Evolutionary conservation across 2,329 filamentous ascomycete genomes (phyloP), one percentile per base, ranked within the genome.

Genomic region (Leptographium radiaticola): DNA sequence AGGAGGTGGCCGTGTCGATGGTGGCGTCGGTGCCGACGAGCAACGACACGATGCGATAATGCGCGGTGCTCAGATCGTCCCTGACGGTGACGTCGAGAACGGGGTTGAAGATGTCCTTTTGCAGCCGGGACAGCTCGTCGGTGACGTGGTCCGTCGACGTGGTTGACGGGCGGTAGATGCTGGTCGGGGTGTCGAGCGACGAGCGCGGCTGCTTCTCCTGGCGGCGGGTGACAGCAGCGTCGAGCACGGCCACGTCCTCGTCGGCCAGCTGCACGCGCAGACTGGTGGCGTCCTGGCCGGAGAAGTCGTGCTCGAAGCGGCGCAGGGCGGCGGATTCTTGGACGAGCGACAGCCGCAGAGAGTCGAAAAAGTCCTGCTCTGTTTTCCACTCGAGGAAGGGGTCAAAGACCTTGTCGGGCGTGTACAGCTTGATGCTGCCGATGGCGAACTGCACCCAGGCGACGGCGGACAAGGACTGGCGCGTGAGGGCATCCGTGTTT

Each of bases 391-490:
- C 73, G 55, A 83, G 72, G 56, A 83, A 79, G 1, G 93, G 93
- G 66, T 98, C 93, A 62, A 91, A 93, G 4, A 86, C 78, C 59
- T 84, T 83, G 66, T 95, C 85, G 0, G 94, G 90, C 2, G 97
- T 82, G 63, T 91, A 96, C 2, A 96, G 74, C 57, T 79, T 79
- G 49, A 97, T 73, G 42, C 84, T 80, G 16, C 84, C 83, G 20
- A 90, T 68, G 2, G 87, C 84, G 56, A 95, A 82, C 51, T 85
- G 75, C 33, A 89, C 75, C 81, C 90, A 93, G 6, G 86, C 84
- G 25, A 84, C 68, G 20, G 80, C 76, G 20, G 74, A 69, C 51
- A 68, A 66, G 2, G 62, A 59, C 49, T 65, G 60, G 40, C 46
- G 47, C 4, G 13, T 18, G n/a, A 54, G 57, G 2, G 61, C 59